Evolutionary conservation across 805 yeast species (phyloP).

Genomic region (Dipodascopsis tothii): DNA sequence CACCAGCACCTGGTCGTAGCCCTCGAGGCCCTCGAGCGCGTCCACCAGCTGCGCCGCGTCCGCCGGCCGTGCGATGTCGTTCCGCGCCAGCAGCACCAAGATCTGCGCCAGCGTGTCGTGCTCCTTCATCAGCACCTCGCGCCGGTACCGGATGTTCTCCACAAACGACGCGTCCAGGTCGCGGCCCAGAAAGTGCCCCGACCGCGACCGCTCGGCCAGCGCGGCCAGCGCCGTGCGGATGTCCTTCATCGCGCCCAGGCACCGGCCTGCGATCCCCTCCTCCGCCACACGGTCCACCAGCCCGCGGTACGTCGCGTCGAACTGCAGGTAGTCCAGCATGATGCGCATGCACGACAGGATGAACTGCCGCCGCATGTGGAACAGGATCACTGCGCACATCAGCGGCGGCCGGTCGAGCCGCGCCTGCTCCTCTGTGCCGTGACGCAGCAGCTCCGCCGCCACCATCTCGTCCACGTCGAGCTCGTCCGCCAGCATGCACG

Average conservation of each 20-base stretch:
- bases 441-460: slow-evolving; percentile 60
- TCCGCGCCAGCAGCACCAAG: slow-evolving; percentile 40
- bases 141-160: slow-evolving; percentile 48
- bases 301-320: not conserved
- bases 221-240: slow-evolving; percentile 51
- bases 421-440: slow-evolving; percentile 37
- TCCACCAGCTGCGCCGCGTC: slow-evolving; percentile 33
- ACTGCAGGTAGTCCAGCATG: slow-evolving; percentile 16
- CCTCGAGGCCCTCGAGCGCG: slow-evolving; percentile 43
- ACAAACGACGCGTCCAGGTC: slow-evolving; percentile 39
- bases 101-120: slow-evolving; percentile 69
- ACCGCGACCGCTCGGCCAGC: slow-evolving; percentile 45
- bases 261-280: slow-evolving; percentile 5
- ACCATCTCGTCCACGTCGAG: slow-evolving; percentile 69
- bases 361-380: slow-evolving; percentile 60
- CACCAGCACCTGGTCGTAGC: slow-evolving; percentile 56
- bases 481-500: slow-evolving; percentile 53
- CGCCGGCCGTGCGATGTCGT: not conserved
- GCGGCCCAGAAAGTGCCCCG: slow-evolving; percentile 45
- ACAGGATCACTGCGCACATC: slow-evolving; percentile 53
- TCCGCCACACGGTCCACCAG: slow-evolving; percentile 9
- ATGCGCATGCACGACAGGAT: slow-evolving; percentile 46
- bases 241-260: slow-evolving; percentile 49
- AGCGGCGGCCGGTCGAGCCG: slow-evolving; percentile 33
- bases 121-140: slow-evolving; percentile 54